Conservation (phyloP, 306 rosid genomes). For the Glycine soja region DNA sequence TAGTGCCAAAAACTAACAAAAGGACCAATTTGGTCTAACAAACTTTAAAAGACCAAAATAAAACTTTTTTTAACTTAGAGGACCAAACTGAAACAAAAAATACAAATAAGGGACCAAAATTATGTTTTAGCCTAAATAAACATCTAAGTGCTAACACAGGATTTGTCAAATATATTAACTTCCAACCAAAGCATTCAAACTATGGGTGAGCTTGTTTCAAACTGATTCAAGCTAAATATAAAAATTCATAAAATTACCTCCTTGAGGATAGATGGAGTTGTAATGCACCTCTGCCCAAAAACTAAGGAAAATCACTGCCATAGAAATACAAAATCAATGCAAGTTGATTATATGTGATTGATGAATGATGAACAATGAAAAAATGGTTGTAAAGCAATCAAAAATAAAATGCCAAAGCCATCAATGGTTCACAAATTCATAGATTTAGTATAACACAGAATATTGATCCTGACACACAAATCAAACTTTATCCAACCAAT, state of each 20-base stretch:
- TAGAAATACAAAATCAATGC: slow-evolving; percentile 6
- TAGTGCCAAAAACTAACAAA: no score
- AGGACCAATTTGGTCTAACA: no score
- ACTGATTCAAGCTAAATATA: slow-evolving; percentile 30
- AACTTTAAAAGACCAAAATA: no score
- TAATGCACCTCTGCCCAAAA: slow-evolving; percentile 99
- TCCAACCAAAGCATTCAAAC: slow-evolving; percentile 17
- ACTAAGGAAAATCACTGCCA: slow-evolving; percentile 83
- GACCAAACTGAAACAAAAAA: no score
- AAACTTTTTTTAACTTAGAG: no score
- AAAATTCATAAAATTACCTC: slow-evolving; percentile 62
- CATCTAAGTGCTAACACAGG: not conserved
- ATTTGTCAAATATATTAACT: slow-evolving; percentile 3
- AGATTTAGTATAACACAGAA: not conserved
- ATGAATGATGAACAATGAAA: slow-evolving; percentile 21
- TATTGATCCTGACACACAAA: slow-evolving; percentile 11
- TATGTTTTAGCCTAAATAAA: not conserved
- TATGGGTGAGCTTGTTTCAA: slow-evolving; percentile 23
- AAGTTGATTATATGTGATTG: slow-evolving; percentile 18
- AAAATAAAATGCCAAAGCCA: not conserved
- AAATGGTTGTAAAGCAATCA: slow-evolving; percentile 12
- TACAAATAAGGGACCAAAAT: no score
- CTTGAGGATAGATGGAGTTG: slow-evolving; percentile 88
- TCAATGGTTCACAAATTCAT: slow-evolving; percentile 1
- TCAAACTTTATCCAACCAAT: not conserved